Conservation (phyloP, 164 flowering plant species). For the Hamamelis virginiana region DNA sequence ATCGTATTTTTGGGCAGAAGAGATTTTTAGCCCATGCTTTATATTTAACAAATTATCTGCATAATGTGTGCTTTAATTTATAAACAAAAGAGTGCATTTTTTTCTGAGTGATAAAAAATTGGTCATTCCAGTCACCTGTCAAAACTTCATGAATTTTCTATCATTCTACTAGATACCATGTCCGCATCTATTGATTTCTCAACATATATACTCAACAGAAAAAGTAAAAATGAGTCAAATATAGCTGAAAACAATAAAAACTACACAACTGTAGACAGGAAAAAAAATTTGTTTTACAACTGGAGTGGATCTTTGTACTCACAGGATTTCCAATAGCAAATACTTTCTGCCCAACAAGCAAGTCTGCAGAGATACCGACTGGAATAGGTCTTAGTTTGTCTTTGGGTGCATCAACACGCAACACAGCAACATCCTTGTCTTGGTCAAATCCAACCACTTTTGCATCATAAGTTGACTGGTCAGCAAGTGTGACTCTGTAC, state of each 20-base stretch:
- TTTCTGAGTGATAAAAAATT: neutral
- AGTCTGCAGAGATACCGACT: constrained; percentile 85
- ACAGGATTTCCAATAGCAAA: constrained; percentile 97
- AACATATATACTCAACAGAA: too few species aligned
- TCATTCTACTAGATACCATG: too few species aligned
- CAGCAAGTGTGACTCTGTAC: constrained; percentile 93
- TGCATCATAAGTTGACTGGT: constrained; percentile 90
- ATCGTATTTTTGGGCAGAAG: neutral
- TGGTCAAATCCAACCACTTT: constrained; percentile 94
- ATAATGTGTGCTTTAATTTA: neutral
- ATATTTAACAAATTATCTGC: neutral
- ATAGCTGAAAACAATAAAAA: too few species aligned
- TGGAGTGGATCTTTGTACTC: constrained; percentile 22
- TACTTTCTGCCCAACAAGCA: constrained; percentile 99
- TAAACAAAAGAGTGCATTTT: neutral
- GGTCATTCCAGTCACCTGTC: neutral
- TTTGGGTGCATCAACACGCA: constrained; percentile 80
- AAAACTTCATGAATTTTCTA: too few species aligned
- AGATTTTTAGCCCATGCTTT: neutral
- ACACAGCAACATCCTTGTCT: constrained; percentile 96
- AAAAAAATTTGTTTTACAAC: too few species aligned
- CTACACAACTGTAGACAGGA: too few species aligned
- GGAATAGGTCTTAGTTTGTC: constrained; percentile 89
- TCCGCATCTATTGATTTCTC: too few species aligned
- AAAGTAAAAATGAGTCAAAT: too few species aligned